Base-by-base conservation (phyloP, 345 rosid genomes). In the Eucalyptus brandiana region DNA sequence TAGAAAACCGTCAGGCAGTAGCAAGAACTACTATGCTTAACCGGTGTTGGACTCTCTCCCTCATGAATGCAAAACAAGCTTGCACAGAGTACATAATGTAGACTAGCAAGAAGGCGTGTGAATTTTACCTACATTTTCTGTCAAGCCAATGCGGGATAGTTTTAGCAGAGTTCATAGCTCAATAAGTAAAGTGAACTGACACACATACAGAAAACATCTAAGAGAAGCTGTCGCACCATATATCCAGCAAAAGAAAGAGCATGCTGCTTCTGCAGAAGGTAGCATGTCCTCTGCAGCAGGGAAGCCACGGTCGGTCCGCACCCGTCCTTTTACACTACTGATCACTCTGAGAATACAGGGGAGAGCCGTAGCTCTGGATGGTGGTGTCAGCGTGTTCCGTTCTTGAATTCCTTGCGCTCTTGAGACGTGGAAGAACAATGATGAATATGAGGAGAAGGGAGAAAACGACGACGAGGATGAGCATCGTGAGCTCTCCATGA, bases 401-500 rank as follows among this genome's bases (percentile, higher is more conserved):
- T 76, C 44, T 30, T 76, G 85, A 40, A 76, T 76, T 76, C 85
- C 85, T 76, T 21, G 47, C 47, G 6, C 85, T 76, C 83, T 89
- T 94, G 87, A 94, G 90, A 87, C 92, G 92, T 88, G 94, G 94
- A 86, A 92, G 81, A 50, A 93, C 76, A 4, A 93, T 69, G 37
- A 95, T 45, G 47, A 91, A 87, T 28, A 92, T 37, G 87, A 94
- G 93, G 88, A 93, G 93, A 53, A 90, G 30, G 40, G 93, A 89
- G 87, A 95, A 94, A 89, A 91, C 5, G 34, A 88, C 12, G 6
- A 93, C 92, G 51, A 92, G 56, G 87, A 90, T 76, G 34, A 93
- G 13, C 91, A 89, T 87, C 89, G 90, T 45, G 88, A 94, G 92
- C 91, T 91, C 93, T 54, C 97, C 96, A 56, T 95, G 93, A 86